Conservation (phyloP, 2,329 filamentous ascomycete species). For the Paramyrothecium sp. region DNA sequence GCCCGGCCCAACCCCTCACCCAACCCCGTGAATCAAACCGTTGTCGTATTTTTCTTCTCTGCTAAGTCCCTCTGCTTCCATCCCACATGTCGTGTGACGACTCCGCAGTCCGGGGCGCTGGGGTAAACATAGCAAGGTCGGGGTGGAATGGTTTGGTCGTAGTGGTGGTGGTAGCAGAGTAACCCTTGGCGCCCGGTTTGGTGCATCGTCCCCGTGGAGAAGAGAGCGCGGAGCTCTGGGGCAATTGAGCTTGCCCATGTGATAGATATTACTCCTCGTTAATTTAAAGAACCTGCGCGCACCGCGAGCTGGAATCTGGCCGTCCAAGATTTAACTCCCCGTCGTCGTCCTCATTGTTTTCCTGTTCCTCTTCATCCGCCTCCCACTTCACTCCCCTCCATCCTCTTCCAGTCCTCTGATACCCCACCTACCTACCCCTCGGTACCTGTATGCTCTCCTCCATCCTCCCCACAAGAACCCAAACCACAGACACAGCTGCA, state of each 20-base stretch:
- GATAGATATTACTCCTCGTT: not conserved
- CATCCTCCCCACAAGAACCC: conserved; percentile 15
- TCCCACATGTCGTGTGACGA: not conserved
- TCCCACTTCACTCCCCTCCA: conserved; percentile 3
- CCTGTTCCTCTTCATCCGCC: conserved; percentile 1
- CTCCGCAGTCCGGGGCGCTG: not conserved
- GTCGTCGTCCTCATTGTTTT: conserved; percentile 3
- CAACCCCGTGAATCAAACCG: not conserved
- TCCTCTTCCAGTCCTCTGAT: not conserved
- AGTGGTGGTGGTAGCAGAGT: not conserved
- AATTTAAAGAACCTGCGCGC: not conserved
- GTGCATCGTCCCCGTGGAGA: not conserved
- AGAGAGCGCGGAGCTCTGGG: not conserved
- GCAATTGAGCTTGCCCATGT: not conserved
- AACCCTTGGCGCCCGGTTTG: not conserved
- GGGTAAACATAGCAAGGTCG: not conserved
- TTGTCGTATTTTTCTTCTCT: conserved; percentile 3
- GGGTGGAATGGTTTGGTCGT: not conserved
- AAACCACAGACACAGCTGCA: conserved; percentile 24
- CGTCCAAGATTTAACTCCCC: not conserved
- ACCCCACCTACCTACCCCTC: conserved; percentile 3
- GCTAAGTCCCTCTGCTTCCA: not conserved
- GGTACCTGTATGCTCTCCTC: conserved; percentile 18
- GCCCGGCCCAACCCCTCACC: not conserved
- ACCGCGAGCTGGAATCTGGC: not conserved